Conservation (phyloP, 2,329 filamentous ascomycete genomes). For the Calycina herbarum region DNA sequence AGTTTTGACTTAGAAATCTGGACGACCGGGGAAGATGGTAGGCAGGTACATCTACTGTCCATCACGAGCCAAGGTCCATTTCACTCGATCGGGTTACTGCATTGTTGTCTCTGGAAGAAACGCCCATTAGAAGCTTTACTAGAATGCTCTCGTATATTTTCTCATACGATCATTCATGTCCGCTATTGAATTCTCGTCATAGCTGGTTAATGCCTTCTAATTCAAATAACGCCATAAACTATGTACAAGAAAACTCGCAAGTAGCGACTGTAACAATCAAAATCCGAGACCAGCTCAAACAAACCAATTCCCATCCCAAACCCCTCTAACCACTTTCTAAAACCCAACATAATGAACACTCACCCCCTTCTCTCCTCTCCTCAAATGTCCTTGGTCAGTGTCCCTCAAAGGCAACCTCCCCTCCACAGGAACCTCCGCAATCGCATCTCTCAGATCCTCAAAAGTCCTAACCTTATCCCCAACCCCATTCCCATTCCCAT, state of each 20-base stretch:
- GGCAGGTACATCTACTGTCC: no score
- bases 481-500: background rate
- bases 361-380: background rate
- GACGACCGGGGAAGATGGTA: no score
- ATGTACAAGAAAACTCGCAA: background rate
- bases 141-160: no score
- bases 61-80: no score
- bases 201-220: background rate
- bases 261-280: background rate
- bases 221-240: background rate
- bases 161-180: no score
- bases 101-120: no score
- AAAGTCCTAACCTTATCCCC: background rate
- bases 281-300: conserved; percentile 1
- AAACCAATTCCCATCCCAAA: background rate
- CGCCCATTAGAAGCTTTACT: no score
- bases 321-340: background rate
- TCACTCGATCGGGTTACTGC: no score
- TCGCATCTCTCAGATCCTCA: conserved; percentile 5
- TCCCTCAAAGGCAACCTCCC: background rate
- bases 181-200: no score
- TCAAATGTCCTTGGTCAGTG: background rate
- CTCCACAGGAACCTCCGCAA: background rate
- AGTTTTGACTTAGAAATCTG: no score
- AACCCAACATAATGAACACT: background rate